Evolutionary conservation across 139 green algal genomes (phyloP).

Genomic region (Pseudopediastrum boryanum): DNA sequence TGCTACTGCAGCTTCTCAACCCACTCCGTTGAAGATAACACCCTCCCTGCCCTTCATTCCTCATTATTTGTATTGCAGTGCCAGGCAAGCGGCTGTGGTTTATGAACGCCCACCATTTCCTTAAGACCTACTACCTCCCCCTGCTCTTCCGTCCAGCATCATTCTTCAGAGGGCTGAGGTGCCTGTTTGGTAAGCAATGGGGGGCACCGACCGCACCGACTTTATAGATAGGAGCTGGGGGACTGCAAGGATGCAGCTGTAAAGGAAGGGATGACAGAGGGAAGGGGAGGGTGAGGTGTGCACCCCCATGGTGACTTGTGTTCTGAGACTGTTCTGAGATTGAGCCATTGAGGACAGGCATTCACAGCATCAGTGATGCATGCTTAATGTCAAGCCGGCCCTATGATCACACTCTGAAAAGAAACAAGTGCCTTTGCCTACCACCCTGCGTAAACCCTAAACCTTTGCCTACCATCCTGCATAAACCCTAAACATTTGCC

Average conservation of each 20-base stretch:
- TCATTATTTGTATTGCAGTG: slow-evolving; percentile 17
- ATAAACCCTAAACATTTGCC: no score
- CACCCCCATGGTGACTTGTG: neutral
- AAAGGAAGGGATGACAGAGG: no score
- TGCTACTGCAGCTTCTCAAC: neutral
- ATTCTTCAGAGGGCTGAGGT: slow-evolving; percentile 56
- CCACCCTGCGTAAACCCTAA: no score
- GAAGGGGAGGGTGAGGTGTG: no score
- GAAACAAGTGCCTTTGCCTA: no score
- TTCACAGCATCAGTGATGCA: neutral
- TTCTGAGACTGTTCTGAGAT: neutral
- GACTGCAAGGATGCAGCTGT: neutral
- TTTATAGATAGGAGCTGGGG: neutral
- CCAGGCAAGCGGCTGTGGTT: slow-evolving; percentile 45
- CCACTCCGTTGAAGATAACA: no score
- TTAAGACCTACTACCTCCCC: slow-evolving; percentile 67
- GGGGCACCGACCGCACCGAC: neutral
- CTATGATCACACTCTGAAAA: no score
- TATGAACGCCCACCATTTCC: slow-evolving; percentile 63
- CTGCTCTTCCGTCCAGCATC: slow-evolving; percentile 59
- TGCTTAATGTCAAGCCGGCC: no score
- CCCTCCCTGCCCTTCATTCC: no score
- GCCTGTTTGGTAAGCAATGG: slow-evolving; percentile 59
- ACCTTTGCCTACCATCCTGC: no score
- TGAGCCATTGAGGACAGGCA: neutral